A percentile compares a stretch with the other conserved stretches of the same genome.
Evolutionary conservation across 805 yeast genomes (phyloP).

Genomic region (Myxozyma neotropica): DNA sequence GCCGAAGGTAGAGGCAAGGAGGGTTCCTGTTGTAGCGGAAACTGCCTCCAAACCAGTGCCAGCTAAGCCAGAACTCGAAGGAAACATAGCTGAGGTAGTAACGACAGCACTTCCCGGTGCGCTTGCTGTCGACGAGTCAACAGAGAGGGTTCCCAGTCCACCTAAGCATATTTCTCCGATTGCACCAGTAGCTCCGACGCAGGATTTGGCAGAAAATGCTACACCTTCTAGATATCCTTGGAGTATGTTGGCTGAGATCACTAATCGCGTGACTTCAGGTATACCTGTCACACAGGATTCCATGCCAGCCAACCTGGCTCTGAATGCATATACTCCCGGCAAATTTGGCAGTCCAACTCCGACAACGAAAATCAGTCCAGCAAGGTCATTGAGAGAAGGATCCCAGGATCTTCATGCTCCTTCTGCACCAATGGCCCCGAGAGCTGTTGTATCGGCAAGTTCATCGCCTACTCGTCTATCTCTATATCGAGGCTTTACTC

Average conservation of each 20-base stretch:
- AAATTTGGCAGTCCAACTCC: neutral
- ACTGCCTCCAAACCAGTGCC: neutral
- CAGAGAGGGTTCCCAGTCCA: too few relatives aligned
- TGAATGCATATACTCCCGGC: neutral
- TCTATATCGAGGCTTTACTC: neutral
- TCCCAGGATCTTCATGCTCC: neutral
- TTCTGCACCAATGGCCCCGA: neutral
- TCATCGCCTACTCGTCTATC: neutral
- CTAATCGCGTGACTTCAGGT: neutral
- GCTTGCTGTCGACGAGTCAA: too few relatives aligned
- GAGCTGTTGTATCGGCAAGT: neutral
- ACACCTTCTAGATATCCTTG: slow-evolving; percentile 11
- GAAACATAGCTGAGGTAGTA: too few relatives aligned
- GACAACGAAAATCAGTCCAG: neutral
- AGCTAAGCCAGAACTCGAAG: neutral
- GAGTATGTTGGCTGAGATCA: slow-evolving; percentile 16
- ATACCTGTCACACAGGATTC: neutral
- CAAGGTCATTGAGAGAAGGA: neutral
- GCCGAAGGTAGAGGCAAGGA: neutral
- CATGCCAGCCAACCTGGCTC: neutral
- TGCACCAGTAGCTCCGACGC: too few relatives aligned
- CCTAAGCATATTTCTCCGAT: too few relatives aligned
- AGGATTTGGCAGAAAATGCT: neutral
- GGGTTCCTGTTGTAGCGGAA: neutral
- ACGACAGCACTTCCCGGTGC: too few relatives aligned